A percentile compares a stretch with the other conserved stretches of the same genome.
phyloP scores from a whole-genome alignment of 1,139 yeast genomes.

The Casaregolazyma suthepensis region DNA sequence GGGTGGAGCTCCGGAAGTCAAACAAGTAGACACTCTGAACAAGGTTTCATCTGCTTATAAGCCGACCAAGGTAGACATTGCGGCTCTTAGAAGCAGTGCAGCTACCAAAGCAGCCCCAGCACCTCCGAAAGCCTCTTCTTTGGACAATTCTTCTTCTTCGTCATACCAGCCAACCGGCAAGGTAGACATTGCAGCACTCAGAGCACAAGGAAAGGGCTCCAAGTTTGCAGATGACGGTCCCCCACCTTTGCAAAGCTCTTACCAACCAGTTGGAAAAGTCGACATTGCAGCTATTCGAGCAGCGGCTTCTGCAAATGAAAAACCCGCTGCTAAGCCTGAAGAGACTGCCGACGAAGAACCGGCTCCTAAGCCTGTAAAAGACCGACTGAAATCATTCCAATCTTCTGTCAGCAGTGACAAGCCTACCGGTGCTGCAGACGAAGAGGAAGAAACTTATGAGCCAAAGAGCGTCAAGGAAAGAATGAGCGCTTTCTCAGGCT shows the following conservation, averaged over 20 bases:
- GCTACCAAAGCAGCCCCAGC: slow-evolving; percentile 19
- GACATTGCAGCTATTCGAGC: slow-evolving; percentile 44
- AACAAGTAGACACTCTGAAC: slow-evolving; percentile 33
- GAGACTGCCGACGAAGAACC: slow-evolving; percentile 8
- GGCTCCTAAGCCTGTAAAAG: slow-evolving; percentile 30
- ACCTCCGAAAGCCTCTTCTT: slow-evolving; percentile 24
- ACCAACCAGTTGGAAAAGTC: slow-evolving; percentile 56
- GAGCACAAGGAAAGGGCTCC: slow-evolving; percentile 34
- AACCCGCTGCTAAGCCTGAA: slow-evolving; percentile 14
- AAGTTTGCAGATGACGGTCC: slow-evolving; percentile 26
- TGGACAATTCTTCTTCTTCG: slow-evolving; percentile 33
- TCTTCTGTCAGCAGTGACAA: background rate
- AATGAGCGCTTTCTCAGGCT: slow-evolving; percentile 22
- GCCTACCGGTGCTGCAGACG: slow-evolving; percentile 5
- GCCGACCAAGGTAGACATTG: slow-evolving; percentile 49
- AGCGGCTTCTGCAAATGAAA: slow-evolving; percentile 31
- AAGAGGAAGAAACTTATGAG: slow-evolving; percentile 14
- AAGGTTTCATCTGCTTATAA: slow-evolving; percentile 62
- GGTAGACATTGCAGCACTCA: slow-evolving; percentile 44
- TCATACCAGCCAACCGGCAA: slow-evolving; percentile 54
- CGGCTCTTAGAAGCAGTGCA: slow-evolving; percentile 31
- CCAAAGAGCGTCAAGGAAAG: slow-evolving; percentile 25
- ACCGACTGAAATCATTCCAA: slow-evolving; percentile 34
- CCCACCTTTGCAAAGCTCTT: slow-evolving; percentile 29
- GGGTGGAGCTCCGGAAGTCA: slow-evolving; percentile 45